phyloP scores from a whole-genome alignment of 805 yeast species.

The Myxozyma neglecta region DNA sequence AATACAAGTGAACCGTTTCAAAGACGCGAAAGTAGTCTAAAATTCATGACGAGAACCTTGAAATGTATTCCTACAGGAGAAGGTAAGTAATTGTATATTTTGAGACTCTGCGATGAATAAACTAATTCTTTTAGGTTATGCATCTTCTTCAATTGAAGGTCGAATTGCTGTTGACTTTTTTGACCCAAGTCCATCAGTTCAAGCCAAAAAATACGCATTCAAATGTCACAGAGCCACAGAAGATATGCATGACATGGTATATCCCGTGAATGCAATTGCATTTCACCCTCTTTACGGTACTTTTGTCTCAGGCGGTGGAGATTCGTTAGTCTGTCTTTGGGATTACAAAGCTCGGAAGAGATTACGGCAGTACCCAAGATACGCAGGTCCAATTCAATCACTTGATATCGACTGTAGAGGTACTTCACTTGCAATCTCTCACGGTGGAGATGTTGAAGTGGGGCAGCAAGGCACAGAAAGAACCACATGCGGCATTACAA shows the following conservation, averaged over 20 bases:
- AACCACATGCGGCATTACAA: conserved; percentile 14
- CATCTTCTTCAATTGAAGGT: conserved; percentile 76
- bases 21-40: conserved; percentile 62
- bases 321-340: conserved; percentile 54
- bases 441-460: conserved; percentile 47
- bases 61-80: conserved; percentile 53
- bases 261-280: conserved; percentile 52
- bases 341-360: conserved; percentile 49
- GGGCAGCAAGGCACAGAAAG: conserved; percentile 10
- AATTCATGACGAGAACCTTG: conserved; percentile 61
- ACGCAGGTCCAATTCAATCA: conserved; percentile 46
- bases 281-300: conserved; percentile 45
- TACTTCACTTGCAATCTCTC: conserved; percentile 46
- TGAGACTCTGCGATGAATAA: too few relatives aligned
- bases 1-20: conserved; percentile 49
- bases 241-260: conserved; percentile 49
- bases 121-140: conserved; percentile 38
- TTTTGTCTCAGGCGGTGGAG: conserved; percentile 56
- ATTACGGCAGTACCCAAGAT: conserved; percentile 45
- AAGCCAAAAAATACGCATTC: conserved; percentile 64
- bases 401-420: conserved; percentile 42
- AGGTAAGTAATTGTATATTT: conserved; percentile 45
- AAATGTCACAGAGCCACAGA: conserved; percentile 67
- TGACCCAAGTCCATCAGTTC: conserved; percentile 48
- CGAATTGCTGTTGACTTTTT: conserved; percentile 73